phyloP scores from a whole-genome alignment of 257 asterid genomes.

The Perilla frutescens region DNA sequence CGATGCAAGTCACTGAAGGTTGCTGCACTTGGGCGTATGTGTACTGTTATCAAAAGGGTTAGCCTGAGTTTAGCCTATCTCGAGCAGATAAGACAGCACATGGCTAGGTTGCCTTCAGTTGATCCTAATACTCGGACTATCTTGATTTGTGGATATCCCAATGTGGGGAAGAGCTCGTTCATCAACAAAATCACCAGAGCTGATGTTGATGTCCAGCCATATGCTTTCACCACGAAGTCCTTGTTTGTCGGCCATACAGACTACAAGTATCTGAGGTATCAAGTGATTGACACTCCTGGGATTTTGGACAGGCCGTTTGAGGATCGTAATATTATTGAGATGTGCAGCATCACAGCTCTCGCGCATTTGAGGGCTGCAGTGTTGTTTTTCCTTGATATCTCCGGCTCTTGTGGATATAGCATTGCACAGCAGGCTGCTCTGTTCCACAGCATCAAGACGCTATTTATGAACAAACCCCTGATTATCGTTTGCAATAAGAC shows the following conservation, averaged over 20 bases:
- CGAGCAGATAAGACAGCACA: constrained; percentile 96
- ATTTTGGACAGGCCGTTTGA: constrained; percentile 95
- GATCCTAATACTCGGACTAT: constrained; percentile 96
- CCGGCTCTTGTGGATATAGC: constrained; percentile 96
- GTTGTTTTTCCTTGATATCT: constrained; percentile 85
- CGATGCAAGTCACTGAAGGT: constrained; percentile 90
- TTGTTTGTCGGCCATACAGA: constrained; percentile 96
- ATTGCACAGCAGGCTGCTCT: constrained; percentile 95
- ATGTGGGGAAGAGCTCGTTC: constrained; percentile 98
- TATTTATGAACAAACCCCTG: constrained; percentile 90
- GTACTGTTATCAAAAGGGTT: constrained; percentile 82
- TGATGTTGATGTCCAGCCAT: constrained; percentile 95
- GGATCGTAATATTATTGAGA: constrained; percentile 95
- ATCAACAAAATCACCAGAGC: constrained; percentile 95
- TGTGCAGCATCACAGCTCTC: constrained; percentile 98
- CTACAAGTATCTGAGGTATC: constrained; percentile 87
- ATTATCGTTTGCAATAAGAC: constrained; percentile 91
- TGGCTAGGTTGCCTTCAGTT: constrained; percentile 92
- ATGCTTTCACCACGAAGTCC: constrained; percentile 97
- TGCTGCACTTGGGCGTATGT: constrained; percentile 97
- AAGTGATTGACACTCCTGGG: constrained; percentile 98
- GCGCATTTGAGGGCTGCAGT: constrained; percentile 98
- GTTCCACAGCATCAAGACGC: constrained; percentile 92
- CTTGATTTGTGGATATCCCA: constrained; percentile 97
- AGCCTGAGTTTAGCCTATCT: constrained; percentile 96